phyloP scores from a whole-genome alignment of 139 green algal genomes.

The Axilococcus clingmanii region DNA sequence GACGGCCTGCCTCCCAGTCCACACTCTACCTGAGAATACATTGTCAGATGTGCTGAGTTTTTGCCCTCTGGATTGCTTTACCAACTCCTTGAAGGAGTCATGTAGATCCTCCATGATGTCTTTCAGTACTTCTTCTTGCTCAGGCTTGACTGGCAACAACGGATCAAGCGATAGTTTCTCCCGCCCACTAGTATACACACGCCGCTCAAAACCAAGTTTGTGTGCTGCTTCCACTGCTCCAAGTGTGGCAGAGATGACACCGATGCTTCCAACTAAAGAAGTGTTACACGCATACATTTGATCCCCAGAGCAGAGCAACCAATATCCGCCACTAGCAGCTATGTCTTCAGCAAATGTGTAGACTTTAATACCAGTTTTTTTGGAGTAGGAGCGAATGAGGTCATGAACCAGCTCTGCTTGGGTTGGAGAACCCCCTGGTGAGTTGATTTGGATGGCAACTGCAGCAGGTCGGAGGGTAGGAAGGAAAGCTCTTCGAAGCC shows the following conservation, averaged over 20 bases:
- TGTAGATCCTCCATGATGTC: constrained; percentile 31
- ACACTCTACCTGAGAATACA: constrained; percentile 27
- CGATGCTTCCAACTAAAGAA: constrained; percentile 32
- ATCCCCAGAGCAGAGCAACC: constrained; percentile 33
- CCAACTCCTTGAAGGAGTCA: constrained; percentile 3
- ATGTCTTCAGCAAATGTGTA: constrained; percentile 41
- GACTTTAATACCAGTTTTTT: constrained; percentile 19
- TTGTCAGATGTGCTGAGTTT: not conserved
- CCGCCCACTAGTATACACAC: constrained; percentile 26
- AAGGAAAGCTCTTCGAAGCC: constrained; percentile 27
- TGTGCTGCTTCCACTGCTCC: constrained; percentile 9
- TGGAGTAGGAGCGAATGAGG: constrained; percentile 16
- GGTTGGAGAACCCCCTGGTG: constrained; percentile 23
- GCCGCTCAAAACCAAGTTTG: constrained; percentile 26
- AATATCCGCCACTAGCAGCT: constrained; percentile 36
- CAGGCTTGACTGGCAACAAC: constrained; percentile 19
- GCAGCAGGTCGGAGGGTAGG: constrained; percentile 15
- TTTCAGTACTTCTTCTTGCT: constrained; percentile 22
- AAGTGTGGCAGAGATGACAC: constrained; percentile 30
- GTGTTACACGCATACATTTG: constrained; percentile 19
- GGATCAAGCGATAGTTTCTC: constrained; percentile 34
- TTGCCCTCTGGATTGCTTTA: constrained; percentile 10
- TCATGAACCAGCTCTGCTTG: constrained; percentile 26
- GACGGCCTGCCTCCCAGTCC: constrained; percentile 32
- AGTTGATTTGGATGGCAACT: constrained; percentile 31